Evolutionary conservation across 148 eudicot species (phyloP), one percentile per base, ranked within the genome.

Genomic region (Rhododendron williamsianum): DNA sequence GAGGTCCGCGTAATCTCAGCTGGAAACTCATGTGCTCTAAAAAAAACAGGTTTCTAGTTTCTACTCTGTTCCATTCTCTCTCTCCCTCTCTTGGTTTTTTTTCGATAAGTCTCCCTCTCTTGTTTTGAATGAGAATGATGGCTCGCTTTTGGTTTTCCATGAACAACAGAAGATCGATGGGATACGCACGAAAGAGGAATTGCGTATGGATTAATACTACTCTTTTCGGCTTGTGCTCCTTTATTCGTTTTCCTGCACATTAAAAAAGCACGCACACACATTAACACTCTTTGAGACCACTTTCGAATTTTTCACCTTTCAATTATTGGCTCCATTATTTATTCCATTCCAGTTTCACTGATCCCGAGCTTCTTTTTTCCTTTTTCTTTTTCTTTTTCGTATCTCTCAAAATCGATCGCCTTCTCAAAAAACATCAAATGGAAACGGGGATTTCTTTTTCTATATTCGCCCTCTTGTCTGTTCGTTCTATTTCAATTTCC

Each of bases 281-380:
- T 30, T 25, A 60, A 60, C 18, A 65, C 3, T 16, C 25, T 48
- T 48, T 18, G 88, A n/a, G 91, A 89, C 92, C 89, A 89, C 93
- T 91, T 90, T 84, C 86, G 80, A 86, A 76, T 87, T 72, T 38
- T 46, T 4, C 71, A 15, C 8, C 79, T 86, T 81, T 82, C 78
- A 88, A 87, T 91, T 83, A 87, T 90, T 89, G 86, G 87, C 60
- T 54, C 85, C 78, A 77, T 78, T 86, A 54, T 76, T 63, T 84
- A 41, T 49, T 87, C 63, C 45, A 6, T 49, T 84, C 72, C 67
- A n/a, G 36, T 83, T 27, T 84, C 88, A 77, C 89, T 90, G 89
- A 91, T 90, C 92, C 92, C 92, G 81, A 90, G 67, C 82, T 33
- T 60, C 87, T 85, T 87, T 21, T 74, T 88, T 82, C 25, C 63